Conservation (phyloP, 257 asterid species). For the Primulina eburnea region DNA sequence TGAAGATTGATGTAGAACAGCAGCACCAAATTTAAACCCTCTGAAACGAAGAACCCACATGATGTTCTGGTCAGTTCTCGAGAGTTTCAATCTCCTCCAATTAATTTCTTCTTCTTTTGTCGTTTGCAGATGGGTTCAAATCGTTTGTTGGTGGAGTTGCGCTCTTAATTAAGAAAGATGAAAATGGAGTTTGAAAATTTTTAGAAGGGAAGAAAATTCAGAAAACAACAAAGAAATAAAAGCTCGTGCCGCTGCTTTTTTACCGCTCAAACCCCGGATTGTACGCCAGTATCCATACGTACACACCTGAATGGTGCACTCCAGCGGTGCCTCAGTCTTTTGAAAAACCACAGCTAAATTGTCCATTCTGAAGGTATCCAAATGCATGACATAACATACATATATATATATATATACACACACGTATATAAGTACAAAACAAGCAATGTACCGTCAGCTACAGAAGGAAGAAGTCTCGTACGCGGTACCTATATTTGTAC, state of each 20-base stretch:
- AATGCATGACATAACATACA: no score
- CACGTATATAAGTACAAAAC: not conserved
- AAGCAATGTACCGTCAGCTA: not conserved
- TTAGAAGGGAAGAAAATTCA: slow-evolving; percentile 14
- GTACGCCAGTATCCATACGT: slow-evolving; percentile 68
- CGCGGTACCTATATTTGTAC: not conserved
- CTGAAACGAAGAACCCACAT: slow-evolving; percentile 37
- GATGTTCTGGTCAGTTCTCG: slow-evolving; percentile 38
- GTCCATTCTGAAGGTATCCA: slow-evolving; percentile 2
- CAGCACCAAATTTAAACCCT: slow-evolving; percentile 29
- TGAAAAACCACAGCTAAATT: slow-evolving; percentile 19
- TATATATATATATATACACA: no score
- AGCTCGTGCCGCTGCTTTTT: slow-evolving; percentile 58
- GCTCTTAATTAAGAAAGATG: slow-evolving; percentile 38
- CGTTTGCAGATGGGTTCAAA: slow-evolving; percentile 56
- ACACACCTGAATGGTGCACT: slow-evolving; percentile 49
- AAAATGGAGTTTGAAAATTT: not conserved
- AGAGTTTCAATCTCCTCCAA: slow-evolving; percentile 22
- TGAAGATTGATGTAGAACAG: not conserved
- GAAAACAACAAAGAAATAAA: slow-evolving; percentile 38
- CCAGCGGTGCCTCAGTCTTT: slow-evolving; percentile 58
- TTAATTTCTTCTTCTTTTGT: not conserved
- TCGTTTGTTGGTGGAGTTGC: slow-evolving; percentile 34
- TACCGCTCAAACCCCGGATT: slow-evolving; percentile 46
- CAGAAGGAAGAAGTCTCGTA: not conserved